phyloP scores from a whole-genome alignment of 176 grass and related monocot genomes.

The Rhynchospora breviuscula region DNA sequence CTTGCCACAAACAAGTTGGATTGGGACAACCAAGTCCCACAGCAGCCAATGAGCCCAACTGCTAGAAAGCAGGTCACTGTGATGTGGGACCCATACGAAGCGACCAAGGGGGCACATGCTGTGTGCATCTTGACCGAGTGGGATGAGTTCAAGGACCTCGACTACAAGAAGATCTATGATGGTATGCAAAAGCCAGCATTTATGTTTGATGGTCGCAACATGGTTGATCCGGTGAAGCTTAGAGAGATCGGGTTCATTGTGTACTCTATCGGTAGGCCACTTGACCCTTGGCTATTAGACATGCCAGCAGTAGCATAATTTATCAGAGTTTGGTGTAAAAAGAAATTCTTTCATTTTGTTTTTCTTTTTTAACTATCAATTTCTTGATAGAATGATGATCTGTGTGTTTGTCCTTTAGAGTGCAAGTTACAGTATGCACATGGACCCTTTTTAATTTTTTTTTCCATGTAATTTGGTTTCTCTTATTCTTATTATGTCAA shows the following conservation, averaged over 20 bases:
- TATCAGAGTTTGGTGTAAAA: neutral
- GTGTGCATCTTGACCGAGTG: constrained; percentile 85
- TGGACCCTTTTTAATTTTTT: neutral
- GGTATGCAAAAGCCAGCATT: constrained; percentile 88
- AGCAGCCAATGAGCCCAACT: constrained; percentile 64
- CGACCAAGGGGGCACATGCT: constrained; percentile 58
- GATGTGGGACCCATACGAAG: constrained; percentile 72
- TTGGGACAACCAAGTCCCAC: constrained; percentile 77
- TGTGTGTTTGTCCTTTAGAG: neutral
- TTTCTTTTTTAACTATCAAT: neutral
- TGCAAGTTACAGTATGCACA: neutral
- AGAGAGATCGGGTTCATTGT: constrained; percentile 88
- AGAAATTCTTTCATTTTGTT: neutral
- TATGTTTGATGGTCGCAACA: constrained; percentile 68
- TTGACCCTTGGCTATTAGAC: constrained; percentile 76
- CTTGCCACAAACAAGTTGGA: constrained; percentile 80
- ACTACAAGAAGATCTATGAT: constrained; percentile 78
- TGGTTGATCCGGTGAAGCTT: constrained; percentile 55
- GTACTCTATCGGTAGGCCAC: constrained; percentile 77
- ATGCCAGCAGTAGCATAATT: constrained; percentile 55
- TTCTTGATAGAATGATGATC: neutral
- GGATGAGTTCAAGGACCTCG: constrained; percentile 73
- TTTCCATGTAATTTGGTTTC: neutral
- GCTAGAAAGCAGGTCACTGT: constrained; percentile 57
- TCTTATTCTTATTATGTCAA: neutral